Evolutionary conservation across 768 basidiomycete species (phyloP).

Genomic region (Tephrocybe sp.): DNA sequence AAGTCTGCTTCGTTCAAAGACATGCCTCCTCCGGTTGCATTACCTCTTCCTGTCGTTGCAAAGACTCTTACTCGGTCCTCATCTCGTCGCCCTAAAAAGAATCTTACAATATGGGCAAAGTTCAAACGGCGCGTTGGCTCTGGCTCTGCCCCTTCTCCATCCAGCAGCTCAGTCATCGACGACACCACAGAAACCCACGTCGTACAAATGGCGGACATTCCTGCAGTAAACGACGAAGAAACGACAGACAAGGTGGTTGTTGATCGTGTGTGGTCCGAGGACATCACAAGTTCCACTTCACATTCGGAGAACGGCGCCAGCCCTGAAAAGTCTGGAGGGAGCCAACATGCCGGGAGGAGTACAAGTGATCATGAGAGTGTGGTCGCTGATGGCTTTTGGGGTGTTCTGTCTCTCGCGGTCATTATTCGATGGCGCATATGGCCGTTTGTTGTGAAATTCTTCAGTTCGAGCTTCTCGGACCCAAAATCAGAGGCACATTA

Average conservation of each 20-base stretch:
- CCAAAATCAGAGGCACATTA: slow-evolving; percentile 45
- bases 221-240: slow-evolving; percentile 26
- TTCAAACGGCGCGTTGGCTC: slow-evolving; percentile 55
- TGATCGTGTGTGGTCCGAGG: slow-evolving; percentile 66
- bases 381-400: slow-evolving; percentile 34
- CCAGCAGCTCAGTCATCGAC: slow-evolving; percentile 49
- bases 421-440: slow-evolving; percentile 56
- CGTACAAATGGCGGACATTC: slow-evolving; percentile 17
- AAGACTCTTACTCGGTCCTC: slow-evolving; percentile 19
- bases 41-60: slow-evolving; percentile 43
- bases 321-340: slow-evolving; percentile 49
- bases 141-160: slow-evolving; percentile 52
- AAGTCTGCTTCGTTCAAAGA: slow-evolving; percentile 13
- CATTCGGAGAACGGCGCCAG: slow-evolving; percentile 49
- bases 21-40: slow-evolving; percentile 24
- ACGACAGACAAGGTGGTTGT: slow-evolving; percentile 74
- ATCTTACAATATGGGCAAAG: slow-evolving; percentile 40
- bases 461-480: slow-evolving; percentile 60
- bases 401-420: slow-evolving; percentile 30
- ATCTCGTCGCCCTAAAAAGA: slow-evolving; percentile 28
- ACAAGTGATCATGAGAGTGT: slow-evolving; percentile 34
- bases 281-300: slow-evolving; percentile 49
- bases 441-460: slow-evolving; percentile 55
- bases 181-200: slow-evolving; percentile 45
- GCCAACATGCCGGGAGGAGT: slow-evolving; percentile 27